Percentiles rank a stretch among this genome's conserved stretches.
Conservation (phyloP, 805 yeast genomes). For the Lipomyces starkeyi region DNA sequence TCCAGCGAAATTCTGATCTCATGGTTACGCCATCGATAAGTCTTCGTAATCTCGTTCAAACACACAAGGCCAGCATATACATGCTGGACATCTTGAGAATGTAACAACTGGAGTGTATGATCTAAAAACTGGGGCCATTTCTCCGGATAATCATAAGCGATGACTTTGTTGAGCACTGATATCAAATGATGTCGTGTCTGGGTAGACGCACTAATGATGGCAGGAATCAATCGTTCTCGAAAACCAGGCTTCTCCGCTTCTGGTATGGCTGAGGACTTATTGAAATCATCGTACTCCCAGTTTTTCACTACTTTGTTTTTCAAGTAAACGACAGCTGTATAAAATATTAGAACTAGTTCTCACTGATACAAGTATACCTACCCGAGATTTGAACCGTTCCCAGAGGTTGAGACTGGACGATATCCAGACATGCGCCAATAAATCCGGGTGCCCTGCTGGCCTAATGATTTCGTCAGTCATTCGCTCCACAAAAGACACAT, state of each 20-base stretch:
- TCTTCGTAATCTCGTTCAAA: constrained; percentile 69
- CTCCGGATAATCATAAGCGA: constrained; percentile 57
- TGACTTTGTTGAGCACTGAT: constrained; percentile 57
- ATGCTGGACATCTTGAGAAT: constrained; percentile 50
- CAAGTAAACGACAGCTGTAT: constrained; percentile 79
- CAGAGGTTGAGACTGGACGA: constrained; percentile 52
- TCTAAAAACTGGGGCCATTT: constrained; percentile 63
- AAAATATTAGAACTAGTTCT: not conserved
- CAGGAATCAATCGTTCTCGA: constrained; percentile 68
- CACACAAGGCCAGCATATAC: constrained; percentile 74
- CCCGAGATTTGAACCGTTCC: constrained; percentile 36
- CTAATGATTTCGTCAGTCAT: constrained; percentile 15
- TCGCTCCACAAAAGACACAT: constrained; percentile 37
- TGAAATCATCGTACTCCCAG: constrained; percentile 57
- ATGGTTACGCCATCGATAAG: constrained; percentile 73
- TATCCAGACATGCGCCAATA: constrained; percentile 80
- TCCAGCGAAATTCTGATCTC: constrained; percentile 60
- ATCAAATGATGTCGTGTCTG: constrained; percentile 52
- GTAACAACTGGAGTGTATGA: constrained; percentile 54
- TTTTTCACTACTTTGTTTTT: constrained; percentile 72
- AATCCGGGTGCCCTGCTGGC: constrained; percentile 72
- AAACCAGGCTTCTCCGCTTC: constrained; percentile 76
- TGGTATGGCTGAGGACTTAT: constrained; percentile 54
- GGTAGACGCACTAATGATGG: constrained; percentile 58
- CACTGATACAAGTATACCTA: constrained; percentile 6